Conservation (phyloP, 1,284 basidiomycete species). For the Sphaerobolus stellatus region DNA sequence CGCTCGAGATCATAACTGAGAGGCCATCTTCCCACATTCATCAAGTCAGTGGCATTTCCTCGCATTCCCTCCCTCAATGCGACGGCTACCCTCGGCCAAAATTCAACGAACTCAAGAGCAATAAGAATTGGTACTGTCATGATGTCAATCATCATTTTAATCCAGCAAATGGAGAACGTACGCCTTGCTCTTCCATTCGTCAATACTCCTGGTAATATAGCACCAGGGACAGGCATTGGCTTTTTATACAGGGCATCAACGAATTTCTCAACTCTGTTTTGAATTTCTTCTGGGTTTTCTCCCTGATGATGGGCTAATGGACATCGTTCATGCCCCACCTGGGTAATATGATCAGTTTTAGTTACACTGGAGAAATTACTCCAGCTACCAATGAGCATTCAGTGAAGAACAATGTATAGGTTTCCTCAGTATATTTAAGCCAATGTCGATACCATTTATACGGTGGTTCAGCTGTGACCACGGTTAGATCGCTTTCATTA, state of each 20-base stretch:
- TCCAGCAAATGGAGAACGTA: slow-evolving; percentile 14
- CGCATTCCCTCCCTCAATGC: slow-evolving; percentile 24
- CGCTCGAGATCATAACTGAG: background rate
- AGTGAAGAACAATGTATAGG: slow-evolving; percentile 34
- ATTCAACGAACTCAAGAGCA: slow-evolving; percentile 17
- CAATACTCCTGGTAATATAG: slow-evolving; percentile 31
- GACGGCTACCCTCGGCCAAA: slow-evolving; percentile 20
- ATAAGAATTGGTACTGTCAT: slow-evolving; percentile 22
- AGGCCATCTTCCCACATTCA: slow-evolving; percentile 11
- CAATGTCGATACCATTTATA: slow-evolving; percentile 36
- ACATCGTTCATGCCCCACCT: slow-evolving; percentile 34
- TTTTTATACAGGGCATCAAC: slow-evolving; percentile 32
- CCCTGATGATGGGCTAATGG: slow-evolving; percentile 25
- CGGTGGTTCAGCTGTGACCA: slow-evolving; percentile 30
- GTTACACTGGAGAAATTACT: slow-evolving; percentile 18
- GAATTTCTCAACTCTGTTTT: slow-evolving; percentile 33
- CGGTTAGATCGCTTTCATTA: background rate
- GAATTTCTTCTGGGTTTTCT: slow-evolving; percentile 28
- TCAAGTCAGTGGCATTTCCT: slow-evolving; percentile 24
- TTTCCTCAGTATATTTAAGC: slow-evolving; percentile 29
- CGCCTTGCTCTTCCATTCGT: slow-evolving; percentile 35
- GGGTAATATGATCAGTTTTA: background rate
- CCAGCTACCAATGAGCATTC: slow-evolving; percentile 37
- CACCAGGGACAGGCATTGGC: slow-evolving; percentile 32
- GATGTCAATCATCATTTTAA: background rate